phyloP scores from a whole-genome alignment of 805 yeast species.

The Nakazawaea anatomiae region DNA sequence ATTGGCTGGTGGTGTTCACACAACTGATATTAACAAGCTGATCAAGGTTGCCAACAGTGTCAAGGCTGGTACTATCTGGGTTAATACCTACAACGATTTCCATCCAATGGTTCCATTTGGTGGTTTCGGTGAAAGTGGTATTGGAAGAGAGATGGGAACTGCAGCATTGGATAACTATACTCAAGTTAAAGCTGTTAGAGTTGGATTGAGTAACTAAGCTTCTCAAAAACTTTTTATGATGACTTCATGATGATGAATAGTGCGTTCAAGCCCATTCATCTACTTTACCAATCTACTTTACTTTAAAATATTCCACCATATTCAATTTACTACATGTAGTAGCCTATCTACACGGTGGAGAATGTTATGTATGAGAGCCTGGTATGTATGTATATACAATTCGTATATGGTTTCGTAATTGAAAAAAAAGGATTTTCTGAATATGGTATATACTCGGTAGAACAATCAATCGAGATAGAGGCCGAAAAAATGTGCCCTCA shows the following conservation, averaged over 20 bases:
- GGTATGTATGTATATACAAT: no score
- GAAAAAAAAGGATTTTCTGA: no score
- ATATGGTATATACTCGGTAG: not conserved
- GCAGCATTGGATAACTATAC: conserved; percentile 62
- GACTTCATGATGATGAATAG: no score
- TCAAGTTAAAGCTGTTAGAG: conserved; percentile 53
- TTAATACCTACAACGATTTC: conserved; percentile 69
- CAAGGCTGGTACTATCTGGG: conserved; percentile 79
- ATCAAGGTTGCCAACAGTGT: conserved; percentile 59
- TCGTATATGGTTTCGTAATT: no score
- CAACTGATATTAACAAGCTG: conserved; percentile 61
- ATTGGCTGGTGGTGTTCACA: conserved; percentile 84
- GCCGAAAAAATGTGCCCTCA: not conserved
- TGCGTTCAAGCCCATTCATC: not conserved
- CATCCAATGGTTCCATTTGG: conserved; percentile 65
- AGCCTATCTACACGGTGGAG: no score
- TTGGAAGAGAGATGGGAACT: conserved; percentile 69
- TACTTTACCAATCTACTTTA: not conserved
- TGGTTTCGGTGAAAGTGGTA: conserved; percentile 63
- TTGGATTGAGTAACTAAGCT: not conserved
- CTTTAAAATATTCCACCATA: no score
- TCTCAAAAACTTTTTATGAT: no score
- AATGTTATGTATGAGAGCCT: no score
- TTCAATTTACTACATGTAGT: no score
- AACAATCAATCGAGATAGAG: not conserved